Evolutionary conservation across 768 basidiomycete genomes (phyloP), one percentile per base, ranked within the genome.

Genomic region (Termitomyces titanicus): DNA sequence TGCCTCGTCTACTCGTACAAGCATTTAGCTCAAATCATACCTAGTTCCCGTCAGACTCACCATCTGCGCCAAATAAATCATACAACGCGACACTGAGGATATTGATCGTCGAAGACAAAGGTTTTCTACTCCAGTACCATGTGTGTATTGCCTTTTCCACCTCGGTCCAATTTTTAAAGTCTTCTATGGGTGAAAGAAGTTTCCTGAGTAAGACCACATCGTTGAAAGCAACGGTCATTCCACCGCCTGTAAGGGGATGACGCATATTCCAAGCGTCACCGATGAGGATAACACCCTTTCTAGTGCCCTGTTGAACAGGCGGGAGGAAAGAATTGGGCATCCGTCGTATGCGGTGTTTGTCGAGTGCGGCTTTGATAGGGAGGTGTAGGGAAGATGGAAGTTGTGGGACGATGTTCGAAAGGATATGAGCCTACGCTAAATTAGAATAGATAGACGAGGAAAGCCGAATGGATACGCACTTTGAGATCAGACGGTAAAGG

Each of bases 251-350:
- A 20, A 99, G 79, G 2, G 97, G 97, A 70, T 99, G 97, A 0
- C 97, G 90, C 95, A 98, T 98, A 68, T 98, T 99, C 89, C 93
- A 96, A 2, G 96, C 86, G 67, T 98, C 97, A 1, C 97, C 97
- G 33, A 97, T 76, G 58, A 98, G 83, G 55, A 99, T 73, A 10
- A 84, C 84, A 24, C 92, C 92, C 47, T 85, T 79, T 59, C 83
- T 88, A 17, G 72, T 58, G n/a, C 75, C 76, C 66, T 96, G 95
- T 56, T 84, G 75, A 3, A 86, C 76, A 0, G 94, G 73, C 0
- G 97, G 92, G 1, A 99, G 79, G 77, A 91, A 97, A 0, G 92
- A 89, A 68, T 98, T 98, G 31, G 97, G 95, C 95, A 98, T 98
- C 18, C 86, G 85, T 13, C 93, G 81, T 17, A 97, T 75, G 20